Evolutionary conservation across 163 green algal species (phyloP), one percentile per base, ranked within the genome.

Genomic region (Scenedesmus sp.): DNA sequence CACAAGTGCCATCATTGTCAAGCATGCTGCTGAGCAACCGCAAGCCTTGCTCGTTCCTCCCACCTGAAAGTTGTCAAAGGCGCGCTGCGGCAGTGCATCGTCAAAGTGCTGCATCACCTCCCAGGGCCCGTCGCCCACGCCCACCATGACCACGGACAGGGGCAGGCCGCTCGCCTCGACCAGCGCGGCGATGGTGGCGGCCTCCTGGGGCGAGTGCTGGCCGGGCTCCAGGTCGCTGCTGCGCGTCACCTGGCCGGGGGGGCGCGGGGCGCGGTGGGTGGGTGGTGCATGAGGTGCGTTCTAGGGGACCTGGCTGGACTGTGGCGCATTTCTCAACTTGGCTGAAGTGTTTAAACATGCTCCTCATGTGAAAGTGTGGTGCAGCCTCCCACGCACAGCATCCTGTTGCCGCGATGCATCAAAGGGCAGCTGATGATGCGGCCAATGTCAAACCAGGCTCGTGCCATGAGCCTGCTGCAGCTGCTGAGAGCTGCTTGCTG

Each of bases 61-160:
- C 26, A 95, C 91, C 91, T 96, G 94, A 87, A 97, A 96, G 91
- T 97, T 97, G 92, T 97, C 95, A 80, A 96, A 96, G 22, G 82
- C 9, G 1, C 95, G 61, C 22, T 90, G 30, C 1, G 95, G 94
- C 33, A 97, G 88, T 20, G n/a, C 61, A 83, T 97, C 95, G 72
- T 97, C 95, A 92, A 97, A 97, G 26, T 96, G 87, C 20, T 92
- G 56, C 95, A 97, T 97, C 83, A 93, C 72, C 76, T 97, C 95
- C 93, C 94, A 97, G 6, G 95, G 95, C 6, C 95, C 95, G 79
- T 97, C 95, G 33, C 95, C 95, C 22, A 97, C 94, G 1, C 95
- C 95, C 24, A 97, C 94, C 95, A 97, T 96, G 46, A 97, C 80
- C 44, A 97, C 97, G n/a, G 93, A 95, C 80, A 97, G 91, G 2